Base-by-base conservation (phyloP, 1,284 basidiomycete genomes). In the Pseudozyma tsukubaensis region DNA sequence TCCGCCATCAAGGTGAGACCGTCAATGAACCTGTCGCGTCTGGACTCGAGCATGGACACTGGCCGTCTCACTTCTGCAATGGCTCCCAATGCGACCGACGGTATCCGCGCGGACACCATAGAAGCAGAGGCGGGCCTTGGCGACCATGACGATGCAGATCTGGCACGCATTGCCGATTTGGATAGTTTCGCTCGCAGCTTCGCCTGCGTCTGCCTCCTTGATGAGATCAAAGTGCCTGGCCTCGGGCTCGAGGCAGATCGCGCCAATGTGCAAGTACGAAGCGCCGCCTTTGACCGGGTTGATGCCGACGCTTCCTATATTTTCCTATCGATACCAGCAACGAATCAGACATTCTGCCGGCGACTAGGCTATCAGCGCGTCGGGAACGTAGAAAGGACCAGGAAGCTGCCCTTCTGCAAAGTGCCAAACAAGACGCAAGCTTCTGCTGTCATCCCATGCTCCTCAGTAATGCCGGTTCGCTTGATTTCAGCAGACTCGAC, bases 151-250 rank as follows among this genome's bases (percentile, higher is more conserved):
- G 53, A 70, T 4, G 44, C 50, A 1, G 65, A 53, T 42, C 62
- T 71, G n/a, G 45, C 52, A 5, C 65, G 43, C 9, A 50, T 77
- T 14, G 68, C 74, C 12, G 75, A 69, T 47, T 60, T 78, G 45
- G 72, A 70, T 36, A 58, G 59, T 39, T 77, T 81, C 37, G 77
- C 75, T 2, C 75, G 74, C 29, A 74, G 73, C 45, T 77, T 76
- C 44, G 79, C 77, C 1, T 65, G 61, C 35, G 69, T 68, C 4
- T 69, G 73, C 24, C 73, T 81, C 12, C 55, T 79, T 14, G 79
- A 79, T 16, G 71, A 79, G 55, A 74, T 81, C 57, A 48, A 59
- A 24, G 49, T 73, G 32, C 39, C 62, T 9, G 42, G 24, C 10
- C 16, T 59, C 0, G 19, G 18, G 24, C 24, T 39, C 4, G 4